Evolutionary conservation across 164 flowering plant species (phyloP).

Genomic region (Aristolochia contorta): DNA sequence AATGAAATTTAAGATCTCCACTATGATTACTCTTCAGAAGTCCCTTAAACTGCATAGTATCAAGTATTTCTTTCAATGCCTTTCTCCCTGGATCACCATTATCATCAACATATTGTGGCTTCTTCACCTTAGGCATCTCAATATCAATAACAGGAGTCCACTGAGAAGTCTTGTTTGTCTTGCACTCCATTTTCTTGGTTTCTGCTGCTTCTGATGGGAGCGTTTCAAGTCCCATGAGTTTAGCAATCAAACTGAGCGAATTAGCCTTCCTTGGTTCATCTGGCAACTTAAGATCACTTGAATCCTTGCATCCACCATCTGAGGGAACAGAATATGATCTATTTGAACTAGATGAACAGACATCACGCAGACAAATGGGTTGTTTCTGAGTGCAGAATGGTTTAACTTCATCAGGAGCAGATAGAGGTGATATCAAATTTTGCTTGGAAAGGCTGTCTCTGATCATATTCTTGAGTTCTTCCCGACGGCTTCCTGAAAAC

Average conservation of each 20-base stretch:
- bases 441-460: slow-evolving; percentile 36
- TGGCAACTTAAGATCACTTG: not conserved
- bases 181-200: slow-evolving; percentile 11
- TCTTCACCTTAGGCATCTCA: slow-evolving; percentile 40
- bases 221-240: slow-evolving; percentile 81
- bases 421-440: slow-evolving; percentile 28
- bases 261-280: slow-evolving; percentile 24
- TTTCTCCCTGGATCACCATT: slow-evolving; percentile 19
- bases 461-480: slow-evolving; percentile 34
- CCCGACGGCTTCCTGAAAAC: slow-evolving; percentile 22
- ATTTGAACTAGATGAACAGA: slow-evolving; percentile 56
- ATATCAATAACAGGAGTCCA: slow-evolving; percentile 29
- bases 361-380: slow-evolving; percentile 22
- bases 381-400: slow-evolving; percentile 9
- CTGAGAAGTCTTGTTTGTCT: slow-evolving; percentile 15
- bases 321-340: slow-evolving; percentile 26
- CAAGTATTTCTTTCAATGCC: slow-evolving; percentile 48
- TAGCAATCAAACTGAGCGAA: slow-evolving; percentile 62
- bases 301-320: slow-evolving; percentile 7
- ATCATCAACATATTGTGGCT: slow-evolving; percentile 14
- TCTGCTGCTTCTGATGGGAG: slow-evolving; percentile 25
- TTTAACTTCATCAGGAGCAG: slow-evolving; percentile 16
- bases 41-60: slow-evolving; percentile 45
- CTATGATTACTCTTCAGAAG: slow-evolving; percentile 25
- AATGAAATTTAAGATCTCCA: slow-evolving; percentile 9